Percentiles rank a stretch among this genome's conserved stretches.
Conservation (phyloP, 768 basidiomycete species). For the Scleroderma bovista region DNA sequence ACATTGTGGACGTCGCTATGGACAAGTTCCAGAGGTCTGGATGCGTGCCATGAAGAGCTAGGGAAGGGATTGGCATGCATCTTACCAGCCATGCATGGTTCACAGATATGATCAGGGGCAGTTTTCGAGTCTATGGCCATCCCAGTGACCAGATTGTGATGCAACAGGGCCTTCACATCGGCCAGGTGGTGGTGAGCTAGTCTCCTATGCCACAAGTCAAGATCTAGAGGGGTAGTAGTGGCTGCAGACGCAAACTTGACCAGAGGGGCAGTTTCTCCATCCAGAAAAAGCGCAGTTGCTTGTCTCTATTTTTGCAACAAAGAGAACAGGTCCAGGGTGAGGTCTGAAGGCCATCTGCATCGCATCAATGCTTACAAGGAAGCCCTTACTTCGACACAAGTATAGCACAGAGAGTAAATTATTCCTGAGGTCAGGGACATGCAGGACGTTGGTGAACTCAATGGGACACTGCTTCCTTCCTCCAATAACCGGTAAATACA, state of each 20-base stretch:
- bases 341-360: background rate
- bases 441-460: conserved; percentile 13
- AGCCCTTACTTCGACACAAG: conserved; percentile 3
- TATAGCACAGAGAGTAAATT: conserved; percentile 15
- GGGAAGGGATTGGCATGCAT: conserved; percentile 16
- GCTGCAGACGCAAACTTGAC: conserved; percentile 4
- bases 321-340: conserved; percentile 2
- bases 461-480: background rate
- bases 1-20: conserved; percentile 21
- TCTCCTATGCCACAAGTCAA: conserved; percentile 19
- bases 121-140: conserved; percentile 3
- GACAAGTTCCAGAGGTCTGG: conserved; percentile 11
- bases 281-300: conserved; percentile 8
- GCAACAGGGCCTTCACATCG: conserved; percentile 3
- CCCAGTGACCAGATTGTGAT: conserved; percentile 11
- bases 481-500: no score
- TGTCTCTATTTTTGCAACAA: conserved; percentile 6
- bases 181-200: conserved; percentile 14
- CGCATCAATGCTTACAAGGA: conserved; percentile 3
- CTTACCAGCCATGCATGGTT: conserved; percentile 16
- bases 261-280: conserved; percentile 9
- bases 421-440: conserved; percentile 14
- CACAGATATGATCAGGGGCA: conserved; percentile 13
- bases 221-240: conserved; percentile 4
- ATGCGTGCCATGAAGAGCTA: conserved; percentile 5